Percentiles rank a stretch among this genome's conserved stretches.
Conservation (phyloP, 306 rosid genomes). For the Abrus precatorius region DNA sequence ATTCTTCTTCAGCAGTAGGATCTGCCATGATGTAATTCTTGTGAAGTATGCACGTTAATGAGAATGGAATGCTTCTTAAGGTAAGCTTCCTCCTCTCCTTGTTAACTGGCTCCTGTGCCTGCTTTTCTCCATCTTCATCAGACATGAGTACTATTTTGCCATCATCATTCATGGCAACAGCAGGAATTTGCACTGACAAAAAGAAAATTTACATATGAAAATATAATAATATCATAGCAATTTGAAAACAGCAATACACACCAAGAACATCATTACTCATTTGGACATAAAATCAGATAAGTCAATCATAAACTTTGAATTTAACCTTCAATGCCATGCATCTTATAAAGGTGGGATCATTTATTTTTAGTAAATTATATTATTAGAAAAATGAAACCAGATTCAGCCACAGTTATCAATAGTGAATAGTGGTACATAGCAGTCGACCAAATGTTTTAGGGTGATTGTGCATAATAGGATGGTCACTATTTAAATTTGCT, state of each 20-base stretch:
- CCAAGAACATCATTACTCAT: conserved; percentile 21
- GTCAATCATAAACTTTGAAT: background rate
- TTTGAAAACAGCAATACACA: conserved; percentile 20
- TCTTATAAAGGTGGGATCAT: background rate
- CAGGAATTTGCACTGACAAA: conserved; percentile 81
- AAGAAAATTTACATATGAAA: conserved; percentile 35
- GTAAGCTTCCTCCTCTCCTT: conserved; percentile 82
- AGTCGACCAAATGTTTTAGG: no score
- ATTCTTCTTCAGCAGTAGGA: conserved; percentile 94
- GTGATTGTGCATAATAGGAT: no score
- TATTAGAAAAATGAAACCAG: no score
- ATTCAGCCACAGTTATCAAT: no score
- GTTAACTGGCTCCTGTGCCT: conserved; percentile 65
- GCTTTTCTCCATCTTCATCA: conserved; percentile 68
- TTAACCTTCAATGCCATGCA: background rate
- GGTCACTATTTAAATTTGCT: no score
- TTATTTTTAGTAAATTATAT: background rate
- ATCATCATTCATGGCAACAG: conserved; percentile 77
- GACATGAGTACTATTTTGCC: conserved; percentile 74
- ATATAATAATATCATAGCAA: background rate
- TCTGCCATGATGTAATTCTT: conserved; percentile 85
- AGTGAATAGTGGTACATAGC: no score
- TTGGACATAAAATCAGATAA: background rate
- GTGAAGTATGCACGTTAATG: conserved; percentile 85
- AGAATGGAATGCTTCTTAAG: conserved; percentile 71